Evolutionary conservation across 306 rosid genomes (phyloP).

Genomic region (Quercus engelmannii): DNA sequence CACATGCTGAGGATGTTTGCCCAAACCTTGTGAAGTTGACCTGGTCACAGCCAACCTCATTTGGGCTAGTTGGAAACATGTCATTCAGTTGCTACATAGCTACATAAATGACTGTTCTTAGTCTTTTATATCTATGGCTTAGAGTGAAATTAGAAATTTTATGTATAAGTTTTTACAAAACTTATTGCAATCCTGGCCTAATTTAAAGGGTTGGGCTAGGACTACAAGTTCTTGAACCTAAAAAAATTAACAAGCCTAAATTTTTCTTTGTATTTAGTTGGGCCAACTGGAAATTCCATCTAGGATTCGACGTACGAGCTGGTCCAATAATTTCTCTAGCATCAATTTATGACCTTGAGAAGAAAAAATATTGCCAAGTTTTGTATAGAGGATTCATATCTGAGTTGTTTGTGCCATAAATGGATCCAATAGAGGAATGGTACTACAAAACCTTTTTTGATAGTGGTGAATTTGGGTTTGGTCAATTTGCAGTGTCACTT

Average conservation of each 20-base stretch:
- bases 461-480: conserved; percentile 52
- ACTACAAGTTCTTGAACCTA: background rate
- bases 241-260: background rate
- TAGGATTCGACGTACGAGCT: conserved; percentile 43
- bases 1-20: too few species aligned
- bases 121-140: background rate
- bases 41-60: too few species aligned
- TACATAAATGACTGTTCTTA: too few species aligned
- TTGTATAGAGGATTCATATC: conserved; percentile 57
- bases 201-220: background rate
- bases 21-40: too few species aligned
- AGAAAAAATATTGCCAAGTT: conserved; percentile 37
- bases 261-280: conserved; percentile 32
- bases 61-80: too few species aligned
- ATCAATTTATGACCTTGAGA: conserved; percentile 49
- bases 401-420: conserved; percentile 58
- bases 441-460: conserved; percentile 50
- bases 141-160: too few species aligned
- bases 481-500: conserved; percentile 44
- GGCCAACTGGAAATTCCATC: conserved; percentile 54
- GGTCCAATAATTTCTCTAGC: conserved; percentile 59
- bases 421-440: conserved; percentile 66
- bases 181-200: background rate
- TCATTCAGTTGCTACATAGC: too few species aligned
- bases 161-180: too few species aligned